These are phyloP conservation scores for Neonectria ditissima DNA, from an alignment of 2,329 filamentous ascomycete genomes.

Conservation along the genomic window DNA sequence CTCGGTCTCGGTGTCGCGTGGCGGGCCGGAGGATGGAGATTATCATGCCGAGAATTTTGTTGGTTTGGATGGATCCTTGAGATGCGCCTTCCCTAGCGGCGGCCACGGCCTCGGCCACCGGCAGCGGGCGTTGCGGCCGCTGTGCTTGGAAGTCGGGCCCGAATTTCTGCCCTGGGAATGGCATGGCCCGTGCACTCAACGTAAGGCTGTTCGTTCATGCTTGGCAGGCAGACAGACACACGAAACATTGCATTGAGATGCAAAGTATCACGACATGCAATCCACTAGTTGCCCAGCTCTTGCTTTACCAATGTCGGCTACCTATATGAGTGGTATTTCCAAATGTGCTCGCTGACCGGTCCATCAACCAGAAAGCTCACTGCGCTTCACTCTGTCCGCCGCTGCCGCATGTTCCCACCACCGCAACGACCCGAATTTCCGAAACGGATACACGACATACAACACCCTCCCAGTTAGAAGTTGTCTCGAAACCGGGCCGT, in stretches of 20 bases:
- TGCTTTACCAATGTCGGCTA: neutral
- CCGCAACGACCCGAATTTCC: conserved; percentile 66
- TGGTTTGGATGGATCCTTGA: conserved; percentile 13
- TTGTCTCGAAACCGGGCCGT: conserved; percentile 83
- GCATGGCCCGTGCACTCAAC: neutral
- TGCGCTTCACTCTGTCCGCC: conserved; percentile 24
- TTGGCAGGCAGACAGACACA: too few species aligned
- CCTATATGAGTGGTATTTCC: neutral
- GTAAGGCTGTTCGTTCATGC: neutral
- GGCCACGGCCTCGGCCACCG: conserved; percentile 3
- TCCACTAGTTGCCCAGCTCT: neutral
- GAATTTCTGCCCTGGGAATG: neutral
- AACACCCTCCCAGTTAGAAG: conserved; percentile 81
- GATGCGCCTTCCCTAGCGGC: conserved; percentile 20
- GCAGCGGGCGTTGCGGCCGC: conserved; percentile 13
- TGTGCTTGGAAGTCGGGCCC: neutral
- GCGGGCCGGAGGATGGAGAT: conserved; percentile 22
- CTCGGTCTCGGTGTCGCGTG: conserved; percentile 21
- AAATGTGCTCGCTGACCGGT: neutral
- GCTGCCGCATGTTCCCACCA: conserved; percentile 65
- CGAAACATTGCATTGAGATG: neutral
- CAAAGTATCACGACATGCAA: neutral
- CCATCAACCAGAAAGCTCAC: conserved; percentile 40
- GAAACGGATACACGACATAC: conserved; percentile 77
- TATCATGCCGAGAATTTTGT: conserved; percentile 28